phyloP scores from a whole-genome alignment of 257 asterid genomes.

The Petunia secreta region DNA sequence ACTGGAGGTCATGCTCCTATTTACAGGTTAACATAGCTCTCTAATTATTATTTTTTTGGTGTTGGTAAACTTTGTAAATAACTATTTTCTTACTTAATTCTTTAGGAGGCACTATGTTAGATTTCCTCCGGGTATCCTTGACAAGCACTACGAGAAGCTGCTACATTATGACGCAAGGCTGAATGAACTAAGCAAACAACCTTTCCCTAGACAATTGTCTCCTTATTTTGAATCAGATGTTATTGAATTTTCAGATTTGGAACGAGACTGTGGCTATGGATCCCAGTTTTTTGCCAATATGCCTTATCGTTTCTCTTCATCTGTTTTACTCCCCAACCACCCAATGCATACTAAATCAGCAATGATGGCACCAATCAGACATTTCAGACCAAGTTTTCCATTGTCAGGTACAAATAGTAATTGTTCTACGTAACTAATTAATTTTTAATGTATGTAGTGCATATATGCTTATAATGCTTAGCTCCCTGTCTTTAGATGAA shows the following conservation, averaged over 20 bases:
- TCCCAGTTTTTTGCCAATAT: conserved; percentile 8
- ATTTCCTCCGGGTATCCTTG: conserved; percentile 54
- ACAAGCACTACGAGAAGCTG: conserved; percentile 59
- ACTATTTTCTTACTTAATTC: background rate
- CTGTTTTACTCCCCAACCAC: background rate
- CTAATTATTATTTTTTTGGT: no score
- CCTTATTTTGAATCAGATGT: conserved; percentile 46
- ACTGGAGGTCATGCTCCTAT: conserved; percentile 71
- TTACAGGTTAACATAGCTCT: conserved; percentile 44
- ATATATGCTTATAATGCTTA: no score
- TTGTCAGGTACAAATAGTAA: conserved; percentile 38
- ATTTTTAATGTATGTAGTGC: background rate
- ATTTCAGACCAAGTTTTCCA: conserved; percentile 30
- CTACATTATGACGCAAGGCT: conserved; percentile 47
- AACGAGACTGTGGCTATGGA: conserved; percentile 31
- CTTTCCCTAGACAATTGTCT: conserved; percentile 49
- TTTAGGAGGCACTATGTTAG: conserved; percentile 59
- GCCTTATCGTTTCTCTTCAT: conserved; percentile 1
- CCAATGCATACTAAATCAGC: background rate
- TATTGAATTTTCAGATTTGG: conserved; percentile 25
- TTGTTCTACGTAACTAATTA: background rate
- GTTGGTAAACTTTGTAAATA: conserved; percentile 34
- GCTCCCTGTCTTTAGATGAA: no score
- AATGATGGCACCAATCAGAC: background rate
- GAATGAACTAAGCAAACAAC: conserved; percentile 36